Percentiles rank a stretch among this genome's conserved stretches.
Evolutionary conservation across 2,329 filamentous ascomycete genomes (phyloP).

Genomic region (Botryotinia calthae): DNA sequence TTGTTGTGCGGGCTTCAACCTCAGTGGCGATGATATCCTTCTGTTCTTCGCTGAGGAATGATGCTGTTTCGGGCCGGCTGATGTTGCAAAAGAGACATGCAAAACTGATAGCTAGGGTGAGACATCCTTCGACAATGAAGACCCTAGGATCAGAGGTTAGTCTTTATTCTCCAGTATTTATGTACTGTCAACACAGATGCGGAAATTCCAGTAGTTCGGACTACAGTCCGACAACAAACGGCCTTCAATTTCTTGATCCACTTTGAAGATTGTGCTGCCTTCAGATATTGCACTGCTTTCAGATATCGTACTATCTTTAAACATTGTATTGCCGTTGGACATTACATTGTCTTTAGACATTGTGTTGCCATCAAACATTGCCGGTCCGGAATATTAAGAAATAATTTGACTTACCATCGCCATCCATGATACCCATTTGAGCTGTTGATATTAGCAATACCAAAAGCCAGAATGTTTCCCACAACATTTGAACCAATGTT

Average conservation of each 20-base stretch:
- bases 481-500: slow-evolving; percentile 38
- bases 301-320: background rate
- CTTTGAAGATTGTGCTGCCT: background rate
- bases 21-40: slow-evolving; percentile 39
- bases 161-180: background rate
- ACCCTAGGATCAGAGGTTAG: slow-evolving; percentile 38
- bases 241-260: background rate
- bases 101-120: slow-evolving; percentile 44
- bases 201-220: background rate
- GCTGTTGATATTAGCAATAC: slow-evolving; percentile 60
- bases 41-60: slow-evolving; percentile 40
- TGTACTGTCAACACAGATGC: background rate
- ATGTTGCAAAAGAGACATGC: slow-evolving; percentile 43
- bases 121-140: slow-evolving; percentile 51
- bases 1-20: slow-evolving; percentile 47
- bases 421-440: slow-evolving; percentile 58
- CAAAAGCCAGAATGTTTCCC: slow-evolving; percentile 29
- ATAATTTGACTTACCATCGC: slow-evolving; percentile 49
- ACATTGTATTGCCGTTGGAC: too few relatives aligned
- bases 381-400: background rate
- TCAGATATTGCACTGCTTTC: background rate
- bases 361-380: background rate
- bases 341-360: too few relatives aligned
- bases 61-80: slow-evolving; percentile 22
- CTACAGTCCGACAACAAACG: background rate